These are phyloP conservation scores for Corymbia citriodora DNA, from an alignment of 441 rosid species.

Conservation along the genomic window DNA sequence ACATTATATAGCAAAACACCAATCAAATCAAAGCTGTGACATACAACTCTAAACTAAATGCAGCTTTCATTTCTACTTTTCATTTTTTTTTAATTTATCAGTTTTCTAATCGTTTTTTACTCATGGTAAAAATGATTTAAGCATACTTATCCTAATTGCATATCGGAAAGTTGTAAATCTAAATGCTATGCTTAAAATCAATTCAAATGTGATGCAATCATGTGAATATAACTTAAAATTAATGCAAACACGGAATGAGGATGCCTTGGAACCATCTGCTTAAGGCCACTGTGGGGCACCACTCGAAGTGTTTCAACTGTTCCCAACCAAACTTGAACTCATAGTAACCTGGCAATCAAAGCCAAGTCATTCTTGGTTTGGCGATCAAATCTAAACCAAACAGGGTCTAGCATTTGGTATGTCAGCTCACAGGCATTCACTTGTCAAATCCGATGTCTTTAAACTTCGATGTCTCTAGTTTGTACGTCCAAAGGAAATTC, in stretches of 20 bases:
- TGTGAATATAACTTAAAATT: background rate
- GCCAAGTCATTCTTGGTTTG: too few relatives aligned
- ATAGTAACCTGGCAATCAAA: fast-evolving
- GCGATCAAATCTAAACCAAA: background rate
- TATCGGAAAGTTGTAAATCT: background rate
- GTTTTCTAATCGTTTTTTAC: background rate
- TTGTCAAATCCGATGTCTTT: background rate
- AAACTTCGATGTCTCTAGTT: background rate
- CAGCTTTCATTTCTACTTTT: background rate
- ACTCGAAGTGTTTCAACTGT: background rate
- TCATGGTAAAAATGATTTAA: background rate
- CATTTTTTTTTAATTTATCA: background rate
- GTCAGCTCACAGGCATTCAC: background rate
- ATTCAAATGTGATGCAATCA: background rate
- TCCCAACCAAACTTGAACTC: background rate
- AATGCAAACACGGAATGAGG: background rate
- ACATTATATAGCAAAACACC: too few relatives aligned
- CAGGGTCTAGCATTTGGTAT: background rate
- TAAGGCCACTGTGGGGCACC: background rate
- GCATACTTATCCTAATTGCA: background rate
- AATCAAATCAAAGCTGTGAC: background rate
- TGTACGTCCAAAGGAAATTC: background rate
- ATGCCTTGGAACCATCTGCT: fast-evolving
- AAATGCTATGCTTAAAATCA: background rate
- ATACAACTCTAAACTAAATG: background rate